Evolutionary conservation across 305 asterid species (phyloP).

Genomic region (Plantago coronopus): DNA sequence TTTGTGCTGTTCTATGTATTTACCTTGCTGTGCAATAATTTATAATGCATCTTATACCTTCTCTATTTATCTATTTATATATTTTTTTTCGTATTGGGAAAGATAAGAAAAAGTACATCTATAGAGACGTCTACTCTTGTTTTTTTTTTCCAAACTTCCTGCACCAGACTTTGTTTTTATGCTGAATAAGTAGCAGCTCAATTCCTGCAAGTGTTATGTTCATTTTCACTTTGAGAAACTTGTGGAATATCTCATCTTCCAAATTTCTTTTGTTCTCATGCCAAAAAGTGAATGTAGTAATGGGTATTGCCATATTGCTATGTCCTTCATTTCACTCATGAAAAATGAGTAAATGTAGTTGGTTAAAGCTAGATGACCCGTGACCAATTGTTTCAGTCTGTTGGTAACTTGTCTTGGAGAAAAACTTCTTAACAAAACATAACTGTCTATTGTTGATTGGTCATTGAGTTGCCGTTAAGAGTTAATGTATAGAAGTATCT

Average conservation of each 20-base stretch:
- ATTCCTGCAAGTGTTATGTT: background rate
- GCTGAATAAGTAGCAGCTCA: conserved; percentile 3
- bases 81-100: background rate
- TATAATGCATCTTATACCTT: background rate
- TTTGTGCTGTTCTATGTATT: conserved; percentile 1
- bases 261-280: conserved; percentile 15
- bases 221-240: background rate
- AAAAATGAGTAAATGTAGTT: too few species aligned
- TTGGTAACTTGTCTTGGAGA: too few species aligned
- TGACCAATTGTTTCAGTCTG: background rate
- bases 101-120: conserved; percentile 12
- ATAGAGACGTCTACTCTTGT: conserved; percentile 8
- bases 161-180: background rate
- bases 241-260: background rate
- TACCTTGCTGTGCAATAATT: too few species aligned
- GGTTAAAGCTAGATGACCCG: background rate
- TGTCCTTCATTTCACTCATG: background rate
- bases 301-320: too few species aligned
- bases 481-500: too few species aligned
- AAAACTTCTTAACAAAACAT: too few species aligned
- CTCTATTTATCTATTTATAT: conserved; percentile 6
- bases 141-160: conserved; percentile 9
- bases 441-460: too few species aligned
- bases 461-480: too few species aligned
- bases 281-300: background rate